These are phyloP conservation scores for Aquilaria yunnanensis DNA, from an alignment of 345 rosid genomes.

Conservation along the genomic window DNA sequence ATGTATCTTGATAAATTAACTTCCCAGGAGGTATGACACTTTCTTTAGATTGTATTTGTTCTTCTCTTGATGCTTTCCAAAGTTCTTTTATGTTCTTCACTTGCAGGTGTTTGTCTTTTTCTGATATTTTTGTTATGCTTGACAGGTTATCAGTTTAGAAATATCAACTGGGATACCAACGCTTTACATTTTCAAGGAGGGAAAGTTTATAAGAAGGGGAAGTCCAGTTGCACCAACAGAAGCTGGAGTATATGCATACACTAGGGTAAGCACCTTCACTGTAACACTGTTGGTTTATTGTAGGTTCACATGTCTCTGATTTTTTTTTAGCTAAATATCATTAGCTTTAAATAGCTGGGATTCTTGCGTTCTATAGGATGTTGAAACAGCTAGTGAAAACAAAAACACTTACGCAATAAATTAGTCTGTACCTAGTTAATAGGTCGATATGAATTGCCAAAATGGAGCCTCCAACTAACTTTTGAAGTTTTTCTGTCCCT, in stretches of 20 bases:
- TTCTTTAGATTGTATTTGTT: no score
- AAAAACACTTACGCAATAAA: no score
- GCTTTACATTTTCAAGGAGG: slow-evolving; percentile 89
- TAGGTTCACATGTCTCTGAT: not conserved
- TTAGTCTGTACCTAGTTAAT: no score
- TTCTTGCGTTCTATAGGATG: no score
- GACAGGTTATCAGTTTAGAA: slow-evolving; percentile 76
- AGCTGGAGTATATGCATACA: slow-evolving; percentile 95
- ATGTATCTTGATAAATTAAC: slow-evolving; percentile 97
- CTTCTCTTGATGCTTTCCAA: not conserved
- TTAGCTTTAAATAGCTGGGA: no score
- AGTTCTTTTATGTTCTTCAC: slow-evolving; percentile 1
- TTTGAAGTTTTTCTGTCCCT: not conserved
- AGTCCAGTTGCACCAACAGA: slow-evolving; percentile 86
- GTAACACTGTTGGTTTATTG: slow-evolving; percentile 1
- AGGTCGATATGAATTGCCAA: no score
- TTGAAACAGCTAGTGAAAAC: no score
- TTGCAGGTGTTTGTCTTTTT: no score
- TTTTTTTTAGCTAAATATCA: no score
- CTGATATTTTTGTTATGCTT: no score
- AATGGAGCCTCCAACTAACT: no score
- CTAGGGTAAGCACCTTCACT: slow-evolving; percentile 44
- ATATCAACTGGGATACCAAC: slow-evolving; percentile 90
- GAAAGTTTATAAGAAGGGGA: slow-evolving; percentile 83
- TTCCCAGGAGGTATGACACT: slow-evolving; percentile 75